A percentile compares a stretch with the other conserved stretches of the same genome.
Conservation (phyloP, 2,329 filamentous ascomycete species). For the Alternaria novae-zelandiae region DNA sequence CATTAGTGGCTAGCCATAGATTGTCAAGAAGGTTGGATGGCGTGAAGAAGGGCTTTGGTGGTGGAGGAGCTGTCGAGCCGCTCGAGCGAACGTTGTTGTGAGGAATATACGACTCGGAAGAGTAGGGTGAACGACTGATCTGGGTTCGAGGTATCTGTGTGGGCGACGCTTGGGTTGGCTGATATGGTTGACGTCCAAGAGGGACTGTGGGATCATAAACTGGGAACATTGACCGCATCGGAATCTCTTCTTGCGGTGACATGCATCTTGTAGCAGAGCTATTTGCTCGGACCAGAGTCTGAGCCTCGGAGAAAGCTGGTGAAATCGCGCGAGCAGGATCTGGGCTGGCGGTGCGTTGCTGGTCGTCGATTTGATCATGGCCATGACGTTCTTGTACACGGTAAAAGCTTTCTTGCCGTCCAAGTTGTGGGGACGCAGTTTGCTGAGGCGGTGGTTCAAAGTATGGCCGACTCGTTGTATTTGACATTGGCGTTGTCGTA, state of each 20-base stretch:
- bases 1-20: constrained; percentile 73
- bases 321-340: constrained; percentile 42
- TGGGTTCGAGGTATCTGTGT: constrained; percentile 68
- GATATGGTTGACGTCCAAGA: constrained; percentile 73
- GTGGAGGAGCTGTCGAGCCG: constrained; percentile 23
- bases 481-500: constrained; percentile 27
- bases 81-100: constrained; percentile 44
- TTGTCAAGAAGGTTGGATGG: constrained; percentile 68
- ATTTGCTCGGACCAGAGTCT: constrained; percentile 47
- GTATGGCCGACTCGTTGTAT: constrained; percentile 18
- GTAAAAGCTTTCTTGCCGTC: constrained; percentile 25
- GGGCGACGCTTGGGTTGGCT: constrained; percentile 69
- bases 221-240: constrained; percentile 76
- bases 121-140: constrained; percentile 71
- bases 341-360: constrained; percentile 29
- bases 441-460: constrained; percentile 34
- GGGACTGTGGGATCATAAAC: constrained; percentile 72
- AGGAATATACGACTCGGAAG: constrained; percentile 55
- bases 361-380: constrained; percentile 13
- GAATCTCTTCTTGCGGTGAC: constrained; percentile 45
- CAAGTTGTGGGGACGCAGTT: constrained; percentile 26
- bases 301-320: constrained; percentile 44
- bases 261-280: constrained; percentile 40
- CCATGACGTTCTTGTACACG: constrained; percentile 24
- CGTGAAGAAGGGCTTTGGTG: constrained; percentile 47